Evolutionary conservation across 257 asterid species (phyloP), one percentile per base, ranked within the genome.

Genomic region (Sherardia arvensis): DNA sequence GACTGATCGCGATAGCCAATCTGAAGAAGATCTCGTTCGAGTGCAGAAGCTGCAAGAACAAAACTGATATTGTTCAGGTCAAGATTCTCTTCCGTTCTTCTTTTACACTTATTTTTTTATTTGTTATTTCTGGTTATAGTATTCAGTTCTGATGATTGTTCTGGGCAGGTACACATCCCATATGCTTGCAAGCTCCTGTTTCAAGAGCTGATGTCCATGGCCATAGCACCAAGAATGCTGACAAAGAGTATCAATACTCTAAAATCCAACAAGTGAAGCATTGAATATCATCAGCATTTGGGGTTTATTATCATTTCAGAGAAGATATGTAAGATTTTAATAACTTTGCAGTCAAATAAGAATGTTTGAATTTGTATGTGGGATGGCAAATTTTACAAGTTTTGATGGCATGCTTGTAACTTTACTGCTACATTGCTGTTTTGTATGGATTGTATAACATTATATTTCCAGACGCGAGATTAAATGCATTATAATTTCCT

Each of bases 181-280:
- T 92, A 92, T 76, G 96, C 98, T 4, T 91, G 95, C 66, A 91
- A 91, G 82, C 80, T 91, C 60, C 84, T 92, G 43, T 88, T 92
- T 82, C 98, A 92, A 70, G 98, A 92, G 82, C 88, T 92, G 8
- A 88, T 92, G 97, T 64, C 98, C 17, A 92, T 88, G 98, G 97
- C 98, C 34, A 87, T 91, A 61, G 98, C 98, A 60, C 98, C 98
- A 11, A 80, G 98, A 74, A 86, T 89, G 97, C 80, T 92, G 2
- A 92, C 93, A 10, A 92, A 82, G 83, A 97, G 87, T 70, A 81
- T 89, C 27, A 83, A 83, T 53, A 81, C 70, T 64, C 58, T 74
- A 58, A 87, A 82, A 72, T 83, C 66, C 64, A 87, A 77, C 80
- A 87, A 71, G 67, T 86, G 82, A 51, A 78, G 70, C n/a, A n/a